A percentile compares a stretch with the other conserved stretches of the same genome.
Conservation (phyloP, 768 basidiomycete species). For the Macrolepiota albuminosa region DNA sequence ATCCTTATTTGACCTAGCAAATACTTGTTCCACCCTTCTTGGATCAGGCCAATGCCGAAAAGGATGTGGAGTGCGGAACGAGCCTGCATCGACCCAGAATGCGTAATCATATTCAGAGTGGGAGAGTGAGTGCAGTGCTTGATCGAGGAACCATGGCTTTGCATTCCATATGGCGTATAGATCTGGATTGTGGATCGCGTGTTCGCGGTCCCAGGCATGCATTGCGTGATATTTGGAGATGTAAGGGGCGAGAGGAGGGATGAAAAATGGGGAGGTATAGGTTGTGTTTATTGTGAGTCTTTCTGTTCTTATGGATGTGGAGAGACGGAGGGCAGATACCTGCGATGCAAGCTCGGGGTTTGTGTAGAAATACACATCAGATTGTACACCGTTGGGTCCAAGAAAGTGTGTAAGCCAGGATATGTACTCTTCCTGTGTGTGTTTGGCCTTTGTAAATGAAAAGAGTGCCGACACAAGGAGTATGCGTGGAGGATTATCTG, state of each 20-base stretch:
- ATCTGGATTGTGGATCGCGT: constrained; percentile 35
- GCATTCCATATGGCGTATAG: constrained; percentile 54
- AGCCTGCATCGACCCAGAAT: constrained; percentile 57
- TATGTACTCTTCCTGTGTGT: constrained; percentile 39
- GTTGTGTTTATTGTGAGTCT: constrained; percentile 15
- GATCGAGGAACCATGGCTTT: constrained; percentile 46
- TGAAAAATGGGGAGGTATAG: constrained; percentile 40
- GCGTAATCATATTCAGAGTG: constrained; percentile 40
- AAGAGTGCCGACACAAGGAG: constrained; percentile 54
- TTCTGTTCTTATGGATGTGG: neutral
- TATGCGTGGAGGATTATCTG: constrained; percentile 20
- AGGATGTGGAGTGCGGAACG: constrained; percentile 39
- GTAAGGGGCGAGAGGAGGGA: constrained; percentile 38
- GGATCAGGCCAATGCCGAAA: constrained; percentile 47
- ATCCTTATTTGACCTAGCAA: constrained; percentile 28
- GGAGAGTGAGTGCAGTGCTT: constrained; percentile 28
- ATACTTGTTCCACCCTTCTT: constrained; percentile 33
- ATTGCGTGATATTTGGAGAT: constrained; percentile 33
- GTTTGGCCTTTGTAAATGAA: constrained; percentile 46
- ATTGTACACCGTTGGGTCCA: constrained; percentile 29
- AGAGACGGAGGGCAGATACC: constrained; percentile 19
- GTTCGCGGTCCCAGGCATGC: constrained; percentile 43
- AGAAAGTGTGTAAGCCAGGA: constrained; percentile 44
- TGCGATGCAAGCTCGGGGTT: constrained; percentile 31
- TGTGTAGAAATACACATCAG: constrained; percentile 51